phyloP scores from a whole-genome alignment of 75 land plant genomes.

The Pinus taeda region DNA sequence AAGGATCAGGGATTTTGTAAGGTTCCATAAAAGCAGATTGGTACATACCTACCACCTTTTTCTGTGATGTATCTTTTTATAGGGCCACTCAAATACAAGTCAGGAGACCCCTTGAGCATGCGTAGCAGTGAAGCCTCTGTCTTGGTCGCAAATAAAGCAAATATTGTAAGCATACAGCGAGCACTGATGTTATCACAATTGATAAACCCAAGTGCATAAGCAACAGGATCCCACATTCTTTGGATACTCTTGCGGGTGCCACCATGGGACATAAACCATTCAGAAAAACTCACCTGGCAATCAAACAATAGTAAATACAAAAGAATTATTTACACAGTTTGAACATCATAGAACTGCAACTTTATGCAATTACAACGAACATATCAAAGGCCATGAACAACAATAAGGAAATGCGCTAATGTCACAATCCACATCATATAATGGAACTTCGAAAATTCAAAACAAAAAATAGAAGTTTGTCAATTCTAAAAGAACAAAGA shows the following conservation, averaged over 20 bases:
- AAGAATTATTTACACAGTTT: no score
- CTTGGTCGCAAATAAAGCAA: constrained; percentile 92
- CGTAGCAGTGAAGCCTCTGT: constrained; percentile 95
- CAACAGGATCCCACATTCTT: constrained; percentile 99
- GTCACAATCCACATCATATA: no score
- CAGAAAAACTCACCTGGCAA: constrained; percentile 88
- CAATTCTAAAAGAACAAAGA: no score
- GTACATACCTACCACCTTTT: constrained; percentile 82
- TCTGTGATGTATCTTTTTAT: constrained; percentile 81
- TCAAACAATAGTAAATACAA: no score
- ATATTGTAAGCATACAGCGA: constrained; percentile 98
- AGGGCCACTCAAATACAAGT: constrained; percentile 86
- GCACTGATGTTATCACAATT: constrained; percentile 99
- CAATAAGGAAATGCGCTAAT: no score
- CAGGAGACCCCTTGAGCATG: constrained; percentile 99
- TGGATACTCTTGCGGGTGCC: constrained; percentile 88
- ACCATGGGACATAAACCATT: constrained; percentile 97
- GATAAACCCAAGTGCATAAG: constrained; percentile 97
- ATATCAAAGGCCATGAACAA: no score
- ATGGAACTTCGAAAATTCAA: no score
- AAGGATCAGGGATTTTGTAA: not conserved
- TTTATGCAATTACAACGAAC: no score
- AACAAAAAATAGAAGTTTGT: no score
- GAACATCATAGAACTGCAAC: no score
- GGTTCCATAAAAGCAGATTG: not conserved